phyloP scores from a whole-genome alignment of 2,329 filamentous ascomycete genomes.

The Pleoardoris graminearum region DNA sequence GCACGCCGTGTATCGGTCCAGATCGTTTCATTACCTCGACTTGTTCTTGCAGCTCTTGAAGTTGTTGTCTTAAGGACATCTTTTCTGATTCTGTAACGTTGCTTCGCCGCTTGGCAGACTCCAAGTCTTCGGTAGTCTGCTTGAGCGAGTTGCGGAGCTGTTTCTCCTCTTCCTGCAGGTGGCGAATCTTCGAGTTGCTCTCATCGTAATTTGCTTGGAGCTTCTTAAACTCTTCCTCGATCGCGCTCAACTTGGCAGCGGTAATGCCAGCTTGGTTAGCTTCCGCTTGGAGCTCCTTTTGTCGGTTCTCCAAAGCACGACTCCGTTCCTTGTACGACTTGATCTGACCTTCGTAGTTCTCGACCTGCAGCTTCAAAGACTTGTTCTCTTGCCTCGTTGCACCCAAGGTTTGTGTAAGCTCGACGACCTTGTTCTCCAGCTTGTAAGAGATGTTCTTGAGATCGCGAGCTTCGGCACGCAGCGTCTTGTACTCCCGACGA shows the following conservation, averaged over 20 bases:
- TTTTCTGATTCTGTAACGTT: constrained; percentile 83
- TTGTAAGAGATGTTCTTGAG: constrained; percentile 99
- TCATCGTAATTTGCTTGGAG: constrained; percentile 88
- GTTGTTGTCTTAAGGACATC: constrained; percentile 79
- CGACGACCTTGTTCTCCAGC: constrained; percentile 98
- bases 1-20: constrained; percentile 70
- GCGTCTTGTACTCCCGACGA: constrained; percentile 81
- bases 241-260: constrained; percentile 82
- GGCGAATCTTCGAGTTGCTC: constrained; percentile 85
- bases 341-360: constrained; percentile 94
- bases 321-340: constrained; percentile 94
- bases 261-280: constrained; percentile 97
- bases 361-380: constrained; percentile 79
- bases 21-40: constrained; percentile 83
- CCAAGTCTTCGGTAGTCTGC: constrained; percentile 77
- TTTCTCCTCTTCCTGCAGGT: constrained; percentile 92
- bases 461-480: constrained; percentile 94
- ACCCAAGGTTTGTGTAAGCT: constrained; percentile 91
- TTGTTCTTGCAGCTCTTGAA: constrained; percentile 88
- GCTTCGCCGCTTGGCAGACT: constrained; percentile 74
- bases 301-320: constrained; percentile 83
- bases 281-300: constrained; percentile 93
- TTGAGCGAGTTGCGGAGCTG: constrained; percentile 81
- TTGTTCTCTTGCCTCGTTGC: constrained; percentile 96
- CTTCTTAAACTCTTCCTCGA: constrained; percentile 96